phyloP scores from a whole-genome alignment of 2,329 filamentous ascomycete genomes.

The Sporothrix mexicana region DNA sequence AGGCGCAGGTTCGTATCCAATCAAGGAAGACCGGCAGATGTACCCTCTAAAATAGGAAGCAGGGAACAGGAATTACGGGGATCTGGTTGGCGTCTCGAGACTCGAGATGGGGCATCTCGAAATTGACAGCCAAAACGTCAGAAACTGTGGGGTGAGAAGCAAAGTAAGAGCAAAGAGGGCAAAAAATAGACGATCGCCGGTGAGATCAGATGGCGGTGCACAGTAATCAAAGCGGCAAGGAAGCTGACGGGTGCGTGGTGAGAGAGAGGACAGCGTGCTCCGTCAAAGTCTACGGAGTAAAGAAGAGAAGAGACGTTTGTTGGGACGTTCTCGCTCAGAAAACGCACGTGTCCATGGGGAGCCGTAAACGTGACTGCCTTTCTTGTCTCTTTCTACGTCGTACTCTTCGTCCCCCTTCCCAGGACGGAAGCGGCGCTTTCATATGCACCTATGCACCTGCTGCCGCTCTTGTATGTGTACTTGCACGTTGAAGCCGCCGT shows the following conservation, averaged over 20 bases:
- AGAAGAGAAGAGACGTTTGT: not conserved
- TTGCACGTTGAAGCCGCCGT: not conserved
- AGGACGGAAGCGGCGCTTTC: slow-evolving; percentile 24
- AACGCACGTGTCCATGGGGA: not conserved
- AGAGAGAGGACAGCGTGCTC: not conserved
- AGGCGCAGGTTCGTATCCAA: slow-evolving; percentile 8
- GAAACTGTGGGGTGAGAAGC: not conserved
- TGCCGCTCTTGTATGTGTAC: too few relatives aligned
- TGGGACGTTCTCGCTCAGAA: not conserved
- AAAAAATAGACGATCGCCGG: not conserved
- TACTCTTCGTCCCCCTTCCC: not conserved
- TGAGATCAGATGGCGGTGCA: slow-evolving; percentile 11
- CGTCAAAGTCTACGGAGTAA: too few relatives aligned
- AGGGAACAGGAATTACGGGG: not conserved
- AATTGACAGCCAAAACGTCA: not conserved
- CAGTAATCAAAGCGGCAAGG: not conserved
- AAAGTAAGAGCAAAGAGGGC: not conserved
- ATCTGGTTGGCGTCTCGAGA: not conserved
- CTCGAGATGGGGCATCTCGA: not conserved
- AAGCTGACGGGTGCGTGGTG: not conserved
- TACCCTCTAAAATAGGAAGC: not conserved
- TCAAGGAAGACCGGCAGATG: not conserved
- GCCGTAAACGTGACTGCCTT: not conserved
- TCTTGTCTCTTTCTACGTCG: not conserved
- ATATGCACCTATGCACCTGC: not conserved